phyloP scores from a whole-genome alignment of 2,329 filamentous ascomycete genomes.

The Albophoma yamanashiensis region DNA sequence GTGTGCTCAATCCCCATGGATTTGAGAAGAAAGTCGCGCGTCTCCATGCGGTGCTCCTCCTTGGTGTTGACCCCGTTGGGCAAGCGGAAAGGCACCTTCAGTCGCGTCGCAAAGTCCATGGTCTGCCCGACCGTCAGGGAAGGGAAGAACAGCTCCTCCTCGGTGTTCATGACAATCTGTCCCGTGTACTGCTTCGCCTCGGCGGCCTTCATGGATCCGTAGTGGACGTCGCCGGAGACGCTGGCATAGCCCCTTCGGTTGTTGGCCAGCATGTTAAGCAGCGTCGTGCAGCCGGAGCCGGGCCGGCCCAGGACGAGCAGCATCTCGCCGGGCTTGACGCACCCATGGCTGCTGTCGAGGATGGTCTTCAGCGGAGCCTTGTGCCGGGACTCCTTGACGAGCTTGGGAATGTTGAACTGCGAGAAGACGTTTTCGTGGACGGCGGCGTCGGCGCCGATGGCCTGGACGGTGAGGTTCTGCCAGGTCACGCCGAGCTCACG shows the following conservation, averaged over 20 bases:
- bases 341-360: conserved; percentile 54
- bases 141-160: conserved; percentile 56
- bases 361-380: conserved; percentile 54
- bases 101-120: conserved; percentile 54
- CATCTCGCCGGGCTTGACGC: conserved; percentile 65
- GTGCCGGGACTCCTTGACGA: conserved; percentile 39
- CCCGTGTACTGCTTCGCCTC: conserved; percentile 39
- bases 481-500: conserved; percentile 53
- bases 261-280: conserved; percentile 61
- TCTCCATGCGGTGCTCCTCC: conserved; percentile 34
- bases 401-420: conserved; percentile 44
- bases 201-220: conserved; percentile 37
- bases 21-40: conserved; percentile 43
- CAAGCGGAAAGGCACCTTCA: conserved; percentile 42
- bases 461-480: conserved; percentile 52
- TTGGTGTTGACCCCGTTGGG: conserved; percentile 29
- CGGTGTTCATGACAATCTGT: conserved; percentile 60
- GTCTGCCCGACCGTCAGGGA: conserved; percentile 62
- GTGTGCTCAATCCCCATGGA: conserved; percentile 51
- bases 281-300: conserved; percentile 59
- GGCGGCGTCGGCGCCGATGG: conserved; percentile 48
- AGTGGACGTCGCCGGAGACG: conserved; percentile 48
- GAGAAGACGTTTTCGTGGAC: conserved; percentile 55
- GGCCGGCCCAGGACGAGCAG: conserved; percentile 58
- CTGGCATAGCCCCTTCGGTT: conserved; percentile 46